Conservation (phyloP, 208 protist genomes). For the Trypanosomatidae sp. region DNA sequence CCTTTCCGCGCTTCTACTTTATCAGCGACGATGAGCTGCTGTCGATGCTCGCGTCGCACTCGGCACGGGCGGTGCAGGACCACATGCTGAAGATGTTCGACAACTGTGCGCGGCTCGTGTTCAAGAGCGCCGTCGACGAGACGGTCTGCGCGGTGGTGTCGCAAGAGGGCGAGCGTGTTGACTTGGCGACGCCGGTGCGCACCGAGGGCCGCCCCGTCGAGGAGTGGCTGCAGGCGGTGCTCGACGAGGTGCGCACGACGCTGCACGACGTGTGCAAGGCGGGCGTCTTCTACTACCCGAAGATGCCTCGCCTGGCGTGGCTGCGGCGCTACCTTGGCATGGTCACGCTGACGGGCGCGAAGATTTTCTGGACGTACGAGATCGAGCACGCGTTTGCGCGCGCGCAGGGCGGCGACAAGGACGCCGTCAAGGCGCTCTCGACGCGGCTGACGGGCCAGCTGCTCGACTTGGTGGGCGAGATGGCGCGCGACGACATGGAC, state of each 20-base stretch:
- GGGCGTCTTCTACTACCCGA: slow-evolving; percentile 95
- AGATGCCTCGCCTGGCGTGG: slow-evolving; percentile 90
- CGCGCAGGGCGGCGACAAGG: slow-evolving; percentile 90
- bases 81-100: slow-evolving; percentile 99
- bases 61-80: slow-evolving; percentile 93
- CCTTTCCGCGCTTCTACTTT: slow-evolving; percentile 99
- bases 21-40: slow-evolving; percentile 99
- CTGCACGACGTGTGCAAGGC: slow-evolving; percentile 94
- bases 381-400: slow-evolving; percentile 94
- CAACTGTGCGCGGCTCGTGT: slow-evolving; percentile 91
- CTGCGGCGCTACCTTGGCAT: slow-evolving; percentile 94
- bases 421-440: slow-evolving; percentile 94
- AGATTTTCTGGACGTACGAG: slow-evolving; percentile 99
- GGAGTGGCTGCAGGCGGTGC: slow-evolving; percentile 95
- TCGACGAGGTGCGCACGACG: slow-evolving; percentile 91
- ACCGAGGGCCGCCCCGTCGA: slow-evolving; percentile 92
- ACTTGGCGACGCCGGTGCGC: slow-evolving; percentile 82
- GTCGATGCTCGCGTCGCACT: slow-evolving; percentile 93
- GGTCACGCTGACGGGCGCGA: slow-evolving; percentile 91
- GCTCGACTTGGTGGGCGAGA: slow-evolving; percentile 92
- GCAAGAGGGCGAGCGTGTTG: slow-evolving; percentile 91
- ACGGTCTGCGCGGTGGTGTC: slow-evolving; percentile 94
- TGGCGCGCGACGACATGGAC: slow-evolving; percentile 91
- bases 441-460: slow-evolving; percentile 89
- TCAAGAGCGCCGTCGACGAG: slow-evolving; percentile 86